These are phyloP conservation scores for Chenopodium album DNA, from an alignment of 148 eudicot species.

Conservation along the genomic window DNA sequence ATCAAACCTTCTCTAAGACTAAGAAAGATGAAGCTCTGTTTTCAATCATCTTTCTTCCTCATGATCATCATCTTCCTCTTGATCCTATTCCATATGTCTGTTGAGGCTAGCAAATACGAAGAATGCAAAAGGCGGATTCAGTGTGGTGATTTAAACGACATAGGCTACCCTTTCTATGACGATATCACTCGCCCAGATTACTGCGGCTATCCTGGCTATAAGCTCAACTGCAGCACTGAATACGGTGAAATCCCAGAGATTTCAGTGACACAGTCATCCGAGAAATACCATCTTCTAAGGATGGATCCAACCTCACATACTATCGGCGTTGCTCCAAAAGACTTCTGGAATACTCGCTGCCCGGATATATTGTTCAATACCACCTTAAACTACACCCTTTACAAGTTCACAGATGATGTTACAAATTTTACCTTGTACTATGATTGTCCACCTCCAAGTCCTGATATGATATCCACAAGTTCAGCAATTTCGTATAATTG, in stretches of 20 bases:
- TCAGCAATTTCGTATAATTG: neutral
- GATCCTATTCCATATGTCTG: constrained; percentile 2
- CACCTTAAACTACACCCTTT: constrained; percentile 32
- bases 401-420: constrained; percentile 8
- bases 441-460: constrained; percentile 17
- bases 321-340: constrained; percentile 6
- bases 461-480: no score
- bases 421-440: constrained; percentile 39
- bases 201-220: constrained; percentile 58
- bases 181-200: constrained; percentile 40
- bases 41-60: neutral
- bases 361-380: constrained; percentile 17
- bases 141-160: constrained; percentile 28
- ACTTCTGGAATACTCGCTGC: constrained; percentile 23
- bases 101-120: constrained; percentile 21
- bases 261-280: neutral
- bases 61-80: constrained; percentile 6
- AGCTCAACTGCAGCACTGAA: constrained; percentile 35
- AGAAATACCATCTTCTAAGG: constrained; percentile 26
- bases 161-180: constrained; percentile 53
- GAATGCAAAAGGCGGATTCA: constrained; percentile 26
- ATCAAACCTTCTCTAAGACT: neutral
- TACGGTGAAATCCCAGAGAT: constrained; percentile 8
- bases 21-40: constrained; percentile 19
- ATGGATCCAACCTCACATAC: constrained; percentile 17